Percentiles rank a stretch among this genome's conserved stretches.
Evolutionary conservation across 805 yeast species (phyloP).

Genomic region (Teunomyces gatunensis): DNA sequence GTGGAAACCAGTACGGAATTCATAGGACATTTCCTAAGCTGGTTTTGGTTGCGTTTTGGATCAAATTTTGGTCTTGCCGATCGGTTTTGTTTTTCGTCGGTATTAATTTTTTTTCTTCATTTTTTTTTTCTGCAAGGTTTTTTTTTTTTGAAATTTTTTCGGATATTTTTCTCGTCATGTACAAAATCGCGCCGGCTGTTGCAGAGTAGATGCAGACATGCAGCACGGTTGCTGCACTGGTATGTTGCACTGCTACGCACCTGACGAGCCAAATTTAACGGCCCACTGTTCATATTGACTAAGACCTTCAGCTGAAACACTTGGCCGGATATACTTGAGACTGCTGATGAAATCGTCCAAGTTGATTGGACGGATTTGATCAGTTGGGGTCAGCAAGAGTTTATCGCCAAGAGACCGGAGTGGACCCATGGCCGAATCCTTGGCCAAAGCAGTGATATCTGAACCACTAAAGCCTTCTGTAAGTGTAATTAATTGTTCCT

Average conservation of each 20-base stretch:
- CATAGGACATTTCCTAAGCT: no score
- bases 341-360: slow-evolving; percentile 73
- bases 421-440: slow-evolving; percentile 98
- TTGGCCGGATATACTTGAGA: slow-evolving; percentile 77
- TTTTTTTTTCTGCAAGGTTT: no score
- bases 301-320: slow-evolving; percentile 82
- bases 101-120: no score
- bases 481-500: slow-evolving; percentile 53
- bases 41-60: no score
- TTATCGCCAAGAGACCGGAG: slow-evolving; percentile 85
- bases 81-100: no score
- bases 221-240: background rate
- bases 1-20: no score
- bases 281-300: slow-evolving; percentile 89
- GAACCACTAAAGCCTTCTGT: slow-evolving; percentile 91
- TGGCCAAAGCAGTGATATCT: slow-evolving; percentile 89
- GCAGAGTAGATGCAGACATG: no score
- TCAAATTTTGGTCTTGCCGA: no score
- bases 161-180: no score
- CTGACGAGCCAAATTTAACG: slow-evolving; percentile 77
- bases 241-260: slow-evolving; percentile 45
- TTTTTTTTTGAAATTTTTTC: no score
- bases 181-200: background rate
- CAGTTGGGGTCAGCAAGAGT: slow-evolving; percentile 64
- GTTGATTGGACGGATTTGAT: slow-evolving; percentile 72